A percentile compares a stretch with the other conserved stretches of the same genome.
phyloP scores from a whole-genome alignment of 2,329 filamentous ascomycete genomes.

The Botrytis galanthina region DNA sequence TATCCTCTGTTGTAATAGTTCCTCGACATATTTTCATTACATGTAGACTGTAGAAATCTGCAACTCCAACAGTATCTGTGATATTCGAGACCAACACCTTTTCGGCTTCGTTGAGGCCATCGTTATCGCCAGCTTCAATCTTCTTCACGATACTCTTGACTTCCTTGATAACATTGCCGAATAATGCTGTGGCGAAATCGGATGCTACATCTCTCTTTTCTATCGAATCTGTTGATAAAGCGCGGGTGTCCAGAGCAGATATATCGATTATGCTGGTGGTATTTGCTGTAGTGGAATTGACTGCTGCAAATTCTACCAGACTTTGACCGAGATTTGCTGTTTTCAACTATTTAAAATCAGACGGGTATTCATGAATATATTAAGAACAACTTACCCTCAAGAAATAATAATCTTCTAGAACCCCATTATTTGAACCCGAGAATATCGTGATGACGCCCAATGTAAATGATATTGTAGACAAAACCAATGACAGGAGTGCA shows the following conservation, averaged over 20 bases:
- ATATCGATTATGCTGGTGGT: background rate
- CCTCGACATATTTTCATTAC: slow-evolving; percentile 3
- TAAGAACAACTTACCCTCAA: background rate
- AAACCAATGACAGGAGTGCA: background rate
- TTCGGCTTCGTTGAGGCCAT: background rate
- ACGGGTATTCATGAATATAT: background rate
- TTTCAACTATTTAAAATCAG: background rate
- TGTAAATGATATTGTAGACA: background rate
- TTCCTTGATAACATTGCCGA: background rate
- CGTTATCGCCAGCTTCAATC: background rate
- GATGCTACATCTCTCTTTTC: background rate
- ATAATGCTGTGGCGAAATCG: background rate
- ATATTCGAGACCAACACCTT: background rate
- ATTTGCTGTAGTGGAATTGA: background rate
- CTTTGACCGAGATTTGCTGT: background rate
- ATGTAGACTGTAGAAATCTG: slow-evolving; percentile 10
- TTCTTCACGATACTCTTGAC: background rate
- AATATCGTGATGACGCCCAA: background rate
- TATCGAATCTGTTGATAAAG: background rate
- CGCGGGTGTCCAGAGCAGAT: background rate
- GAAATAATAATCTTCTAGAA: background rate
- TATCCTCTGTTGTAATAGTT: background rate
- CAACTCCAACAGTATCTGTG: background rate
- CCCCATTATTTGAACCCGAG: background rate
- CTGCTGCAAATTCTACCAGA: background rate